Evolutionary conservation across 768 basidiomycete genomes (phyloP).

Genomic region (Leccinum subtestaceum): DNA sequence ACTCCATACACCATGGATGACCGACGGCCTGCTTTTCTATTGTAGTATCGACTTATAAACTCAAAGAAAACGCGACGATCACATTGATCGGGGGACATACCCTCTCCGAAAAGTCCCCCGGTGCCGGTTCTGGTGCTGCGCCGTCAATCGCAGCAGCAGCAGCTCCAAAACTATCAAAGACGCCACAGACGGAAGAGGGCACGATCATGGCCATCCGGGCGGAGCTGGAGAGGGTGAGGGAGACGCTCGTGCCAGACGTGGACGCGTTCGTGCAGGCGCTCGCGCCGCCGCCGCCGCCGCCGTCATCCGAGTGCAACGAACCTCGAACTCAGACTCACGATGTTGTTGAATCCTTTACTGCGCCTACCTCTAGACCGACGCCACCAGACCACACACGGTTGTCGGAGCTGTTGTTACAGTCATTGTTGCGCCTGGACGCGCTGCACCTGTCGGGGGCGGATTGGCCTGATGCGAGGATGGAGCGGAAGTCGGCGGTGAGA

Average conservation of each 20-base stretch:
- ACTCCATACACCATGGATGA: background rate
- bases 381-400: conserved; percentile 53
- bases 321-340: background rate
- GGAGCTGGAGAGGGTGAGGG: conserved; percentile 50
- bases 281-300: background rate
- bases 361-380: background rate
- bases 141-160: background rate
- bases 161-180: background rate
- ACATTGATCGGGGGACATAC: conserved; percentile 58
- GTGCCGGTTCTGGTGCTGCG: background rate
- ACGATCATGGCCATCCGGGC: conserved; percentile 35
- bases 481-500: conserved; percentile 83
- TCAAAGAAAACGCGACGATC: conserved; percentile 67
- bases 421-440: conserved; percentile 84
- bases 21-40: background rate
- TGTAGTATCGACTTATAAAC: conserved; percentile 70
- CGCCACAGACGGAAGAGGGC: conserved; percentile 37
- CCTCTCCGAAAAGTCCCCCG: conserved; percentile 7
- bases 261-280: conserved; percentile 49
- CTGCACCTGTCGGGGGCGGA: conserved; percentile 61
- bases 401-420: conserved; percentile 81
- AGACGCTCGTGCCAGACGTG: conserved; percentile 54
- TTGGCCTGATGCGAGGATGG: conserved; percentile 75
- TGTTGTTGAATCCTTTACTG: background rate
- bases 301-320: background rate